phyloP scores from a whole-genome alignment of 2,329 filamentous ascomycete species.

The Penicillium sclerotiorum region DNA sequence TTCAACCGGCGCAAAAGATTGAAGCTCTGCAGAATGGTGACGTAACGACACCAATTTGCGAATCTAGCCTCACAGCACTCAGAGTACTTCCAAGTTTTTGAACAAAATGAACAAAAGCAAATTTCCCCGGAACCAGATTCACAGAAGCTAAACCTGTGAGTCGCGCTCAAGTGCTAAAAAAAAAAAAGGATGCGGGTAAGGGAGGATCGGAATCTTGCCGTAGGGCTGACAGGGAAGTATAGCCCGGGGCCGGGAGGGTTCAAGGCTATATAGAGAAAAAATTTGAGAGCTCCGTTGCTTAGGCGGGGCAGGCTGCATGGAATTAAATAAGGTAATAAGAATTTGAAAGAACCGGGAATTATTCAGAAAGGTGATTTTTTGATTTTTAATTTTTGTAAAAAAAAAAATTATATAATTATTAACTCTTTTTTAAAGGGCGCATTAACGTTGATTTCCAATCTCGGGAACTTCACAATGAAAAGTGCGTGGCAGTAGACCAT shows the following conservation, averaged over 20 bases:
- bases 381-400: not conserved
- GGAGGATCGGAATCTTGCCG: too few species aligned
- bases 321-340: conserved; percentile 13
- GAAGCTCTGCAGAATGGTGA: conserved; percentile 28
- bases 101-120: too few species aligned
- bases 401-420: conserved; percentile 11
- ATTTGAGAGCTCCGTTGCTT: not conserved
- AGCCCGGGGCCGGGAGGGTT: conserved; percentile 3
- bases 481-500: conserved; percentile 31
- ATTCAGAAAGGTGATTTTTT: not conserved
- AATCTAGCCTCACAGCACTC: too few species aligned
- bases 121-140: too few species aligned
- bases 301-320: conserved; percentile 4
- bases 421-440: conserved; percentile 2
- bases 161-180: too few species aligned
- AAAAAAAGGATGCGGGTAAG: too few species aligned
- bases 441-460: conserved; percentile 22
- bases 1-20: conserved; percentile 20
- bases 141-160: too few species aligned
- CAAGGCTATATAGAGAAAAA: conserved; percentile 18
- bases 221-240: conserved; percentile 28
- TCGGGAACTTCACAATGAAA: conserved; percentile 30
- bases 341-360: conserved; percentile 2
- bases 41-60: conserved; percentile 21
- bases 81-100: not conserved